These are phyloP conservation scores for Penium margaritaceum DNA, from an alignment of 139 green algal species.

Conservation along the genomic window DNA sequence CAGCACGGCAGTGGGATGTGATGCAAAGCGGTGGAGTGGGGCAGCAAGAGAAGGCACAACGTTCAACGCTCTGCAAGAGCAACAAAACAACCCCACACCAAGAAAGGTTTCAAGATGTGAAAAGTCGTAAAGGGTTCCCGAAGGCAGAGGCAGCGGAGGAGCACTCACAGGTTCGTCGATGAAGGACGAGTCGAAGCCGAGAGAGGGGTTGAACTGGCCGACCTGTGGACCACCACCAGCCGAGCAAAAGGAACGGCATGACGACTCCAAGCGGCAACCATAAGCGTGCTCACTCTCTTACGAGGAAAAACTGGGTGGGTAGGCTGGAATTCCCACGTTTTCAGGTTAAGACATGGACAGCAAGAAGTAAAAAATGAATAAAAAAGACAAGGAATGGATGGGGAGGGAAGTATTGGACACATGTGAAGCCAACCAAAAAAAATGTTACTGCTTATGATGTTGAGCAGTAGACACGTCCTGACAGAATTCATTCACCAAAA, in stretches of 20 bases:
- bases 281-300: neutral
- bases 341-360: neutral
- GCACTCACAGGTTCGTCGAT: slow-evolving; percentile 74
- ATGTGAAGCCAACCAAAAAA: neutral
- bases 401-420: neutral
- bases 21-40: neutral
- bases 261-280: neutral
- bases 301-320: neutral
- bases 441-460: neutral
- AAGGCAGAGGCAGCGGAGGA: neutral
- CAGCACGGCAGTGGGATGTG: neutral
- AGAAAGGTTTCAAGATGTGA: too few relatives aligned
- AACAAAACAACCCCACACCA: too few relatives aligned
- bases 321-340: neutral
- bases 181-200: slow-evolving; percentile 63
- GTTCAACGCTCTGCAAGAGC: neutral
- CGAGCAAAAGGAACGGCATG: neutral
- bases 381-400: neutral
- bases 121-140: too few relatives aligned
- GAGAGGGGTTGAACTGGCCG: slow-evolving; percentile 43
- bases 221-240: neutral
- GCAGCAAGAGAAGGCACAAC: neutral
- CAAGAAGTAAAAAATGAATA: neutral
- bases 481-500: too few relatives aligned
- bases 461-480: too few relatives aligned